Percentiles rank a stretch among this genome's conserved stretches.
Conservation (phyloP, 805 yeast species). For the Kodamaea hsintzibuensis region DNA sequence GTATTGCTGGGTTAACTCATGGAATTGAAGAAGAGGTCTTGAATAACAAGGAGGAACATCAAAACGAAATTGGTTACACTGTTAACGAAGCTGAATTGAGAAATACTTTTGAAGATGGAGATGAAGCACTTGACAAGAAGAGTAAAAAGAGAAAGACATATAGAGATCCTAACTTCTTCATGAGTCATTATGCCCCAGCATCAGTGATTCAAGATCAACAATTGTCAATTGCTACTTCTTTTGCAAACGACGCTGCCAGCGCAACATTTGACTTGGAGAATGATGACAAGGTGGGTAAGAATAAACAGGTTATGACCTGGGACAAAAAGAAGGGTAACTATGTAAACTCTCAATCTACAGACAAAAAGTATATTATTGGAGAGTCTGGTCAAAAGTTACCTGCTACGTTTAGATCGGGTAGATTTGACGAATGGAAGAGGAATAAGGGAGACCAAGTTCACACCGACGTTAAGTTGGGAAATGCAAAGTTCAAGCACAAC, state of each 20-base stretch:
- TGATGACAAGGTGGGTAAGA: conserved; percentile 71
- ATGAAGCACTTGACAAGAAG: conserved; percentile 32
- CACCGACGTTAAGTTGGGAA: conserved; percentile 23
- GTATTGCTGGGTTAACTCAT: conserved; percentile 73
- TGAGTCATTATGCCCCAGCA: conserved; percentile 88
- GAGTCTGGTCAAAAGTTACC: conserved; percentile 93
- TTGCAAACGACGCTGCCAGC: conserved; percentile 77
- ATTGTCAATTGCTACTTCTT: conserved; percentile 54
- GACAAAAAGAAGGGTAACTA: conserved; percentile 91
- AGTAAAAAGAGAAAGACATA: conserved; percentile 50
- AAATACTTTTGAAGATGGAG: conserved; percentile 55
- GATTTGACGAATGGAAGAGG: conserved; percentile 88
- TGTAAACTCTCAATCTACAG: conserved; percentile 75
- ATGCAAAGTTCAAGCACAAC: conserved; percentile 66
- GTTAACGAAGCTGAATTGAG: conserved; percentile 50
- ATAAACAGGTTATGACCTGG: conserved; percentile 82
- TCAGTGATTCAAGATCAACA: conserved; percentile 81
- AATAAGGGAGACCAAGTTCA: conserved; percentile 63
- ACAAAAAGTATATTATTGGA: conserved; percentile 86
- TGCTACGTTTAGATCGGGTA: conserved; percentile 87
- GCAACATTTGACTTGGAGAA: conserved; percentile 84
- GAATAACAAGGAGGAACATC: conserved; percentile 38
- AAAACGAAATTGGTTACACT: conserved; percentile 48
- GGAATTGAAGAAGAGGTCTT: conserved; percentile 72
- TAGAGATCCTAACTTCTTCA: conserved; percentile 76